These are phyloP conservation scores for Chalciporus pseudorubinellus DNA, from an alignment of 768 basidiomycete species.

Conservation along the genomic window DNA sequence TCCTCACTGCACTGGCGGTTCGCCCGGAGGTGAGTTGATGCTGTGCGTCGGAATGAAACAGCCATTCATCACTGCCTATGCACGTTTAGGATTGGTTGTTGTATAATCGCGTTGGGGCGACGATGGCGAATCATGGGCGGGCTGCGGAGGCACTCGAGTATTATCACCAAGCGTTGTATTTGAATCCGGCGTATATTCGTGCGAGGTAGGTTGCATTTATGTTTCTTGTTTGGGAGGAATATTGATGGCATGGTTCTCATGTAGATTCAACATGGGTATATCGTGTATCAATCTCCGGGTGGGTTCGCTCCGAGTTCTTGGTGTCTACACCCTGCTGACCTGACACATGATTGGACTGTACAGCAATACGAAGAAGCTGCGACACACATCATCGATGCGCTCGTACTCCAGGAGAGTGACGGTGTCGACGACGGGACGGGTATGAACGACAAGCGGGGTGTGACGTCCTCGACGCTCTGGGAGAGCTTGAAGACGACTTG, in stretches of 20 bases:
- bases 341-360: background rate
- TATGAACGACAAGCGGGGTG: conserved; percentile 56
- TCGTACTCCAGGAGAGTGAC: conserved; percentile 86
- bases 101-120: conserved; percentile 93
- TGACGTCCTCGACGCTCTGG: conserved; percentile 81
- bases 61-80: background rate
- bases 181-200: conserved; percentile 88
- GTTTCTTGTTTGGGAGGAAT: background rate
- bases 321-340: conserved; percentile 3
- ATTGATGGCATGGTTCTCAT: background rate
- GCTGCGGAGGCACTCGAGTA: conserved; percentile 82
- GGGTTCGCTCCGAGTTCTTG: conserved; percentile 21
- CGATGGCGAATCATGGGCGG: conserved; percentile 84
- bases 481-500: conserved; percentile 83
- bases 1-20: conserved; percentile 80
- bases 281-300: conserved; percentile 87
- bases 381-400: conserved; percentile 82
- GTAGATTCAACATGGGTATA: conserved; percentile 90
- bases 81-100: conserved; percentile 77
- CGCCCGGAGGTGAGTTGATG: conserved; percentile 69
- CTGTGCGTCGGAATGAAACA: background rate
- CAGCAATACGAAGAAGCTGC: conserved; percentile 87
- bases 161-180: conserved; percentile 80
- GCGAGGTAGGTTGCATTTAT: conserved; percentile 57
- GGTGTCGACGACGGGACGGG: conserved; percentile 48